Percentiles rank a stretch among this genome's conserved stretches.
Evolutionary conservation across 176 grass and related monocot genomes (phyloP).

Genomic region (Aegilops speltoides): DNA sequence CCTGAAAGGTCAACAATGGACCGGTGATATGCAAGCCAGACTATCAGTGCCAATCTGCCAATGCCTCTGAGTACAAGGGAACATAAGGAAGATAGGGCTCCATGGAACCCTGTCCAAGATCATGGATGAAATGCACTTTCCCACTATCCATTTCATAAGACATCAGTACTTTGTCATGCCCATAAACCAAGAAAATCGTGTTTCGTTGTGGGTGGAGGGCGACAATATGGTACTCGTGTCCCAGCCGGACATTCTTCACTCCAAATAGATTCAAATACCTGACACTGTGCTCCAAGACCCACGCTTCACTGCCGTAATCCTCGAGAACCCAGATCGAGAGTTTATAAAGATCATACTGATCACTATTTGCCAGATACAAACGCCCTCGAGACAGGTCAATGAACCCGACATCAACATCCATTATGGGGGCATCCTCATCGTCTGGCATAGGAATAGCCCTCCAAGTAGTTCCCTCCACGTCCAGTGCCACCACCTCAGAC

Average conservation of each 20-base stretch:
- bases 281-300: not conserved
- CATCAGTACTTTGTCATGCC: not conserved
- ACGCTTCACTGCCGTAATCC: not conserved
- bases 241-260: no score
- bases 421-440: not conserved
- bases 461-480: not conserved
- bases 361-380: not conserved
- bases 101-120: not conserved
- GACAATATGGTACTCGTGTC: not conserved
- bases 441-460: not conserved
- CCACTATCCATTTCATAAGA: not conserved
- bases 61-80: not conserved
- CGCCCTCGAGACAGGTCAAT: not conserved
- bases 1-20: not conserved
- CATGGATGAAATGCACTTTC: not conserved
- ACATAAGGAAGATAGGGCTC: not conserved
- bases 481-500: not conserved
- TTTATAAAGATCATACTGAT: not conserved
- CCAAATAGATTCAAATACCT: not conserved
- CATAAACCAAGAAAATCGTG: not conserved
- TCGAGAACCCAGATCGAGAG: no score
- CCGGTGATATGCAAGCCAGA: not conserved
- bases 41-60: not conserved
- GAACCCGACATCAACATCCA: not conserved
- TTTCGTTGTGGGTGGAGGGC: not conserved